Percentiles rank a stretch among this genome's conserved stretches.
Conservation (phyloP, 2,329 filamentous ascomycete genomes). For the Aspergillus ustus region DNA sequence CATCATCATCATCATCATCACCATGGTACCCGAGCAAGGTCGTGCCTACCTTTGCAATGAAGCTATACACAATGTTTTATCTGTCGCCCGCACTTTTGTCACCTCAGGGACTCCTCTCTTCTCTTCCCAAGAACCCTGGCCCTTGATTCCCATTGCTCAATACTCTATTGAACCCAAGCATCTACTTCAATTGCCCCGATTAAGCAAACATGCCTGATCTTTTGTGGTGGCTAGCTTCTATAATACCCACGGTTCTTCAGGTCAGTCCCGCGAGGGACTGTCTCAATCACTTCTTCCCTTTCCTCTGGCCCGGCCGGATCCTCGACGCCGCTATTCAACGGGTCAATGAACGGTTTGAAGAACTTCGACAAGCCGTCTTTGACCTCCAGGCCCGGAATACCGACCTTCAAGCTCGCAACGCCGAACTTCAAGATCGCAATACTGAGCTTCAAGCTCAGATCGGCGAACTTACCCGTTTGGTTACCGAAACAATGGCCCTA, state of each 20-base stretch:
- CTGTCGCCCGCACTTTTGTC: no score
- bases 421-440: no score
- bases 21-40: no score
- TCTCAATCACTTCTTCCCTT: background rate
- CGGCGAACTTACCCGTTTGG: background rate
- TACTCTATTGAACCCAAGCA: background rate
- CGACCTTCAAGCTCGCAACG: no score
- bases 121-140: slow-evolving; percentile 1
- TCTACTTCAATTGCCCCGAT: slow-evolving; percentile 1
- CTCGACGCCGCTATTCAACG: background rate
- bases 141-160: background rate
- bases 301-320: background rate
- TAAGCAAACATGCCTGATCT: slow-evolving; percentile 1
- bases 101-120: background rate
- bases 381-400: no score
- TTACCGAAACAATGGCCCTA: background rate
- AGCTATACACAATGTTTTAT: slow-evolving; percentile 1
- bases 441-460: no score
- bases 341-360: background rate
- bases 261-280: slow-evolving; percentile 3
- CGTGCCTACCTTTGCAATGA: background rate
- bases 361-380: background rate
- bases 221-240: background rate
- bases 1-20: no score
- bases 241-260: background rate